Evolutionary conservation across 768 basidiomycete species (phyloP), one percentile per base, ranked within the genome.

Genomic region (Psilocybe subaeruginosa): DNA sequence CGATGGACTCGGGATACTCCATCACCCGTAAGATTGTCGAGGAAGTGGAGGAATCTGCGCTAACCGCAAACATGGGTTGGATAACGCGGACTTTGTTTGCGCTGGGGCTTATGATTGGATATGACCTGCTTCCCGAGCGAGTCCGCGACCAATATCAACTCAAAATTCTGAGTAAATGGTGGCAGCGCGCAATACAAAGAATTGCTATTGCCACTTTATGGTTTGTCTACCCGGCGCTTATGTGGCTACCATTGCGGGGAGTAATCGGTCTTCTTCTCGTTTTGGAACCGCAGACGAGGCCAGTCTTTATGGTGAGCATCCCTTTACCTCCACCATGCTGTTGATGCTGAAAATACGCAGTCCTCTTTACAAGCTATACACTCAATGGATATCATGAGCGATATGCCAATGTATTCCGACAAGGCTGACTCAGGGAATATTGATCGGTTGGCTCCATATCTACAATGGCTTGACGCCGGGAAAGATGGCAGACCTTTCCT

Each of bases 161-260:
- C n/a, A 7, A 48, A n/a, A 19, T 37, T 45, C 31, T 57, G 11
- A 48, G 17, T 11, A 19, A 17, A 19, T 29, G 31, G 46, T 57
- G 56, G 46, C 27, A 49, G 12, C 56, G 46, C 31, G 11, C 9
- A 6, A 23, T 57, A 8, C 56, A 49, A 41, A 57, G 17, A 27
- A 19, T 11, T 37, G 16, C 33, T 0, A 48, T 48, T 1, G 29
- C 30, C 3, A 3, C n/a, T 19, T 17, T 57, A 5, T 57, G 31
- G 56, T 23, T 57, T n/a, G 29, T 57, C 16, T 57, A 57, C 35
- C 56, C 46, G 46, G 30, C 12, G n/a, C 16, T 57, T 11, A 48
- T 57, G 46, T 57, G 56, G 56, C 30, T 57, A 12, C 56, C 56
- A 8, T 47, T 57, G 31, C 46, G 45, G 8, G 56, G 56, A 12